These are phyloP conservation scores for Backusella luteola DNA, from an alignment of 192 early-diverging fungal genomes.

Conservation along the genomic window DNA sequence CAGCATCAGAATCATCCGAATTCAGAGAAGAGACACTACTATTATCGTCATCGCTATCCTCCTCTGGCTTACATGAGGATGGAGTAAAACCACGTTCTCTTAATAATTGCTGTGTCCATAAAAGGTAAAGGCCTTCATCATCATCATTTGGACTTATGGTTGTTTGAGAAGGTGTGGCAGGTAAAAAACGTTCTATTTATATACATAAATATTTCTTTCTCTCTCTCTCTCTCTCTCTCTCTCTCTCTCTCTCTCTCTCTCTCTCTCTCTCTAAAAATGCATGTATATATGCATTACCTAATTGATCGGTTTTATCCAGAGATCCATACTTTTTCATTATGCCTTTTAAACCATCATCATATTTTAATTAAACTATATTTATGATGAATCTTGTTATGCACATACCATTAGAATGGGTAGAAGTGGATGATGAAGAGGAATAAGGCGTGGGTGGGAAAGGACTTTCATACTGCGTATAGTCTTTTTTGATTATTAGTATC, in stretches of 20 bases:
- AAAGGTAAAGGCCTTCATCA: slow-evolving; percentile 26
- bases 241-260: neutral
- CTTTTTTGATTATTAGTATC: neutral
- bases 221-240: neutral
- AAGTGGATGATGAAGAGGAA: neutral
- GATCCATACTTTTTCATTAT: neutral
- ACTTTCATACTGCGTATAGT: neutral
- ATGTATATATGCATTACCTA: neutral
- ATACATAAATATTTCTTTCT: neutral
- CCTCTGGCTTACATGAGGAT: neutral
- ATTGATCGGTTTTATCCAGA: slow-evolving; percentile 1
- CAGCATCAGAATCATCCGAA: slow-evolving; percentile 3
- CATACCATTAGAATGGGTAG: neutral
- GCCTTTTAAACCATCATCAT: neutral
- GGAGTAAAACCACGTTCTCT: slow-evolving; percentile 23
- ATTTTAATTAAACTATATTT: slow-evolving; percentile 3
- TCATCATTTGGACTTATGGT: slow-evolving; percentile 10
- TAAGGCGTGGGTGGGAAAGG: neutral
- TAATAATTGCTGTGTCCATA: slow-evolving; percentile 23
- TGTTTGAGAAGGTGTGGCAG: slow-evolving; percentile 2
- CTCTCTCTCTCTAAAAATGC: neutral
- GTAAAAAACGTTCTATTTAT: neutral
- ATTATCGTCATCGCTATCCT: slow-evolving; percentile 7
- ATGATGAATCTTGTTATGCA: neutral
- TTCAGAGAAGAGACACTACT: neutral